Evolutionary conservation across 768 basidiomycete species (phyloP).

Genomic region (Mycena filopes): DNA sequence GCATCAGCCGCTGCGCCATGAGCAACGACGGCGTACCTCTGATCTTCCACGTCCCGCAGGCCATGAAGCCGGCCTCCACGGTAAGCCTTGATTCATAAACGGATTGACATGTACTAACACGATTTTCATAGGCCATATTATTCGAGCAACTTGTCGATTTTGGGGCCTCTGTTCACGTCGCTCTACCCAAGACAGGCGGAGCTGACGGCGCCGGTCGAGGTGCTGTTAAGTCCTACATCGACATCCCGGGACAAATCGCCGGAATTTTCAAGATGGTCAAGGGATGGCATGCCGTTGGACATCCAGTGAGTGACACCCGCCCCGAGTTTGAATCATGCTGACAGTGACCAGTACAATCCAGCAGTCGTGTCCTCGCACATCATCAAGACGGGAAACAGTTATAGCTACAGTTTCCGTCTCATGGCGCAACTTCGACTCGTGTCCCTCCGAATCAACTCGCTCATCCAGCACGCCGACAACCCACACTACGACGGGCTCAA

Average conservation of each 20-base stretch:
- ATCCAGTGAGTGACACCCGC: neutral
- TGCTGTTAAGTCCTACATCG: neutral
- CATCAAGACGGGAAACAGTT: neutral
- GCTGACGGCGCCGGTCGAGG: neutral
- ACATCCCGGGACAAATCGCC: neutral
- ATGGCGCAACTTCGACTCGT: neutral
- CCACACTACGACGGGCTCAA: neutral
- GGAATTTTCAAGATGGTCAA: neutral
- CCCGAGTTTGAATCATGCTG: neutral
- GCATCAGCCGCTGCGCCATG: no score
- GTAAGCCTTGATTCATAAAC: neutral
- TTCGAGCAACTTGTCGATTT: neutral
- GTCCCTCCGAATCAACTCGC: neutral
- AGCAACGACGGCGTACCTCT: no score
- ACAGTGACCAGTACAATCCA: neutral
- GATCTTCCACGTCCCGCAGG: neutral
- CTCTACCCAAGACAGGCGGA: neutral
- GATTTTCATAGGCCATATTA: neutral
- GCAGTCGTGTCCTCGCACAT: neutral
- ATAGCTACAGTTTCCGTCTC: neutral
- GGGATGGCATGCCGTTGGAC: constrained; percentile 1
- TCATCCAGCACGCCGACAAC: neutral
- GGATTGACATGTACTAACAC: no score
- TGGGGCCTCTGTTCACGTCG: no score
- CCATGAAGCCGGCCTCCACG: neutral